phyloP scores from a whole-genome alignment of 2,329 filamentous ascomycete genomes.

The Xylariaceae sp. region DNA sequence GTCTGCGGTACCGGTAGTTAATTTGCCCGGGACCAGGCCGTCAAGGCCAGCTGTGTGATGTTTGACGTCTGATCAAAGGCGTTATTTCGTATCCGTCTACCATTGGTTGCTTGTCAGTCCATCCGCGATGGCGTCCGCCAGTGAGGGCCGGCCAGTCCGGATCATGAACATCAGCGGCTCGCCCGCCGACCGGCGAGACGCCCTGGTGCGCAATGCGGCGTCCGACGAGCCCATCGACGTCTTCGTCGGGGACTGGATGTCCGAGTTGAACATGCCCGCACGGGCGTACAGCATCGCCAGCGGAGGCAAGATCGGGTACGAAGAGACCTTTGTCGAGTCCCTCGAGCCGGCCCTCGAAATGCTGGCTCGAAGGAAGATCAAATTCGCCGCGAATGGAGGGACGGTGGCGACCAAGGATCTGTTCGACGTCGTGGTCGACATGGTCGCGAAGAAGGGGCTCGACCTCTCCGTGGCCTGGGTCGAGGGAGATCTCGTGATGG shows the following conservation, averaged over 20 bases:
- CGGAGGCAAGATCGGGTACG: constrained; percentile 1
- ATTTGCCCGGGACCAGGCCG: too few species aligned
- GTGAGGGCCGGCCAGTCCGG: constrained; percentile 1
- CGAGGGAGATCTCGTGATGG: constrained; percentile 2
- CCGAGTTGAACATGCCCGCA: constrained; percentile 5
- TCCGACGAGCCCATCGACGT: constrained; percentile 6
- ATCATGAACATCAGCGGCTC: constrained; percentile 3
- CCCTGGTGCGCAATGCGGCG: constrained; percentile 2
- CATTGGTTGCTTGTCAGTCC: too few species aligned
- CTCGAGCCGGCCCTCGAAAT: constrained; percentile 4
- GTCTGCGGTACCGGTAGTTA: too few species aligned
- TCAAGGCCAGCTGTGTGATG: too few species aligned
- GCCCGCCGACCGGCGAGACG: constrained; percentile 1
- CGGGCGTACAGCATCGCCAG: constrained; percentile 2
- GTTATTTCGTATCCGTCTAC: too few species aligned
- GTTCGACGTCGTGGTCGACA: constrained; percentile 2
- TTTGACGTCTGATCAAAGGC: too few species aligned
- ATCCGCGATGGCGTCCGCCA: too few species aligned
- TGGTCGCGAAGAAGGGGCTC: constrained; percentile 1
- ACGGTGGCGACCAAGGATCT: neutral
- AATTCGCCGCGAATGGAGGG: constrained; percentile 1
- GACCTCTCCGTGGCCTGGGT: constrained; percentile 2
- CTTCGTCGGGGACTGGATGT: constrained; percentile 6
- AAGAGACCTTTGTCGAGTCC: constrained; percentile 4
- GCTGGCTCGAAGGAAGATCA: constrained; percentile 1